A percentile compares a stretch with the other conserved stretches of the same genome.
Evolutionary conservation across 108 stramenopile species (phyloP).

Genomic region (Skeletonema tropicum): DNA sequence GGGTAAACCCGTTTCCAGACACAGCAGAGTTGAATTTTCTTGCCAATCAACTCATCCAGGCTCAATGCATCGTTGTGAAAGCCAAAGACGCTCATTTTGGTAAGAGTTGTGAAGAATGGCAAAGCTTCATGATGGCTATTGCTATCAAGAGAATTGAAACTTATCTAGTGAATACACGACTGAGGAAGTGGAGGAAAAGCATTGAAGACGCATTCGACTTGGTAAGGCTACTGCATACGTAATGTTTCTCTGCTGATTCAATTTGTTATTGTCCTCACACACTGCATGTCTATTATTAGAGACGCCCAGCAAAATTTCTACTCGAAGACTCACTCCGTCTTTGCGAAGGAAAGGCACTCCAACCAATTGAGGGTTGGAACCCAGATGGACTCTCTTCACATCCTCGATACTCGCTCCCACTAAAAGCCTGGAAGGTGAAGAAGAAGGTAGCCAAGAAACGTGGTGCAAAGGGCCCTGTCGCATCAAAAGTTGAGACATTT

Average conservation of each 20-base stretch:
- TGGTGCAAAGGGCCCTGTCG: background rate
- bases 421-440: background rate
- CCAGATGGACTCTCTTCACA: background rate
- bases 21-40: background rate
- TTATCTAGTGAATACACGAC: background rate
- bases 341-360: background rate
- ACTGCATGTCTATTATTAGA: background rate
- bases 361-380: background rate
- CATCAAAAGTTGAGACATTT: background rate
- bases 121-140: background rate
- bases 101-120: background rate
- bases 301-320: background rate
- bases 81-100: background rate
- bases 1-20: background rate
- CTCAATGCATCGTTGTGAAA: background rate
- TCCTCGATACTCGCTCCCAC: background rate
- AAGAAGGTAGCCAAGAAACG: slow-evolving; percentile 4
- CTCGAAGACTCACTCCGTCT: background rate
- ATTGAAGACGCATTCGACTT: background rate
- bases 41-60: background rate
- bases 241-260: too few relatives aligned
- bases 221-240: background rate
- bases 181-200: background rate
- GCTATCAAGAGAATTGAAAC: background rate
- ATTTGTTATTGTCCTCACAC: too few relatives aligned